Base-by-base conservation (phyloP, 2,329 filamentous ascomycete species). In the Colletotrichum sp. region DNA sequence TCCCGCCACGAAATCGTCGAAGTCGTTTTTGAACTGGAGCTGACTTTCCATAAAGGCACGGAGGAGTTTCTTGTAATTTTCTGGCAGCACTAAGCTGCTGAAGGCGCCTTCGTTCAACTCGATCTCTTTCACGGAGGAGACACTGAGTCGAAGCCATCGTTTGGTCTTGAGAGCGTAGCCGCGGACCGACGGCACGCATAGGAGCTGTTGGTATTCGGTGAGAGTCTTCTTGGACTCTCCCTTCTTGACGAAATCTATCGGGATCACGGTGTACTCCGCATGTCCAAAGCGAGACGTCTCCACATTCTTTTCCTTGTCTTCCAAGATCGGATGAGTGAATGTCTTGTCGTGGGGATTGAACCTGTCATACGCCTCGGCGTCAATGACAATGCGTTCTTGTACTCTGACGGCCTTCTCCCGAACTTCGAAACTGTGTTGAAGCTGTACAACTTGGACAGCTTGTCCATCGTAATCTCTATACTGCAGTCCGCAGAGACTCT, bases 1-100 rank as follows among this genome's bases (percentile, higher is more conserved):
- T 9, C 68, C 62, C 6, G 28, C 13, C 28, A 75, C 59, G 4
- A 75, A 76, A 78, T 89, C 87, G 81, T 89, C 88, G 72, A 90
- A 90, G 13, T 77, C 81, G 34, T 84, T 80, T 66, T 86, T 84
- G 68, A 87, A 55, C 6, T 68, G 24, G 15, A 68, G 83, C 80
- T 89, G 88, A 12, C 84, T 86, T 80, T 88, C 83, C 2, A 87
- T 88, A 57, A 90, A 88, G 1, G 88, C 87, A 7, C 86, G 83
- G 76, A 90, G 85, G 8, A 90, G 82, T 49, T 89, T 86, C 80
- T 90, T 90, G 70, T 89, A 84, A 30, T 87, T 86, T 1, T 84
- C 77, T 2, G 87, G 86, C 28, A 90, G 83, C 15, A 90, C 88
- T 4, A 90, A 85, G 2, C 82, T 86, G 30, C 84, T 80, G 72